A percentile compares a stretch with the other conserved stretches of the same genome.
Evolutionary conservation across 352 stramenopile genomes (phyloP).

Genomic region (Phytophthora rubi): DNA sequence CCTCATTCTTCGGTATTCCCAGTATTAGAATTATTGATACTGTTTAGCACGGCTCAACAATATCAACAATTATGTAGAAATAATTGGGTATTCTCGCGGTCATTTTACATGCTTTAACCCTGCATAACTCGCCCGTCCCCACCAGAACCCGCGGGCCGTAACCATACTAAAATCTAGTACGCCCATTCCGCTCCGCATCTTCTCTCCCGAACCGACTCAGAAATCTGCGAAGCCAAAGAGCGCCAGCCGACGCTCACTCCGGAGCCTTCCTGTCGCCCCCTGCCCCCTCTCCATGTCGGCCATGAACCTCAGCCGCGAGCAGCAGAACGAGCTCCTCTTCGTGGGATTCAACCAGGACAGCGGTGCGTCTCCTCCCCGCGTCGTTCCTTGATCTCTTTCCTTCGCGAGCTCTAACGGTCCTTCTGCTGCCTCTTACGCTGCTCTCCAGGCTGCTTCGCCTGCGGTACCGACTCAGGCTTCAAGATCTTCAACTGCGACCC

Average conservation of each 20-base stretch:
- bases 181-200: constrained; percentile 11
- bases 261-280: constrained; percentile 2
- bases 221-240: constrained; percentile 24
- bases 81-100: too few relatives aligned
- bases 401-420: neutral
- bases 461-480: constrained; percentile 97
- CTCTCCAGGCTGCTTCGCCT: constrained; percentile 90
- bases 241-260: constrained; percentile 14
- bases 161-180: neutral
- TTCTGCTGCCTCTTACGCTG: constrained; percentile 2
- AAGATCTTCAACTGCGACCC: constrained; percentile 99
- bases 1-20: too few relatives aligned
- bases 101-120: neutral
- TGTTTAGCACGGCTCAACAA: too few relatives aligned
- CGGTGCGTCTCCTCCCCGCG: constrained; percentile 43
- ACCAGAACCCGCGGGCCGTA: neutral
- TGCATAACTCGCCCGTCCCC: neutral
- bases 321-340: constrained; percentile 94
- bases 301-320: constrained; percentile 89
- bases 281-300: constrained; percentile 46
- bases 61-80: too few relatives aligned
- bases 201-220: constrained; percentile 29
- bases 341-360: constrained; percentile 96
- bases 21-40: too few relatives aligned
- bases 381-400: neutral